Evolutionary conservation across 2,329 filamentous ascomycete species (phyloP), one percentile per base, ranked within the genome.

Genomic region (Colletotrichum eleusines): DNA sequence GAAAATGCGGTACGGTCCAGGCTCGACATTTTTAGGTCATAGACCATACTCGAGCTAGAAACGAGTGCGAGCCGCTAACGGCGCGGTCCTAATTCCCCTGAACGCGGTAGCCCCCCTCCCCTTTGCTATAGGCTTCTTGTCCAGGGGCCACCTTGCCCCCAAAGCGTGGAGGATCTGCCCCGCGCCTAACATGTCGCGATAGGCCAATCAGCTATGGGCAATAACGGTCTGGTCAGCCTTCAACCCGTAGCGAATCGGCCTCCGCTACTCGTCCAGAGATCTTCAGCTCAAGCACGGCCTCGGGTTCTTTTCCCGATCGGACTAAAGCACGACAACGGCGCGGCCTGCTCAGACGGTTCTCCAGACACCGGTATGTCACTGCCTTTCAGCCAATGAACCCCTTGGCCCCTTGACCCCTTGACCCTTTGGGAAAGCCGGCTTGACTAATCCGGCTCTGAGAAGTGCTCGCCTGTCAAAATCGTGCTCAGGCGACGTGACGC

Each of bases 401-500:
- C 48, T 23, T 23, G 23, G 53, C 40, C 48, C 26, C 48, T 51
- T 26, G 54, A 11, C 5, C 9, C 54, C 28, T 40, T 35, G 26
- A 20, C 14, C 55, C 42, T 38, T 58, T 44, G 35, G 20, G 35
- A 66, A 33, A 3, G 57, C 26, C 55, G 50, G 55, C 63, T 42
- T 40, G 50, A 61, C 48, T 35, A 40, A 3, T 6, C 20, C 18
- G 23, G n/a, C 33, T 23, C 51, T 35, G 11, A 46, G 23, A 28
- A n/a, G 44, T 59, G 35, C 53, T 59, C 23, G 12, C 60, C 20
- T 33, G 16, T 35, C 50, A 42, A 28, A 26, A 26, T 48, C 66
- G 28, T 51, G 64, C 28, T 72, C 66, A 72, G 44, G 74, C 74
- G 20, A 79, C 76, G 33, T 75, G 58, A 74, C 86, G 85, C 66